Conservation (phyloP, 208 protist genomes). For the Trypanosoma mega region DNA sequence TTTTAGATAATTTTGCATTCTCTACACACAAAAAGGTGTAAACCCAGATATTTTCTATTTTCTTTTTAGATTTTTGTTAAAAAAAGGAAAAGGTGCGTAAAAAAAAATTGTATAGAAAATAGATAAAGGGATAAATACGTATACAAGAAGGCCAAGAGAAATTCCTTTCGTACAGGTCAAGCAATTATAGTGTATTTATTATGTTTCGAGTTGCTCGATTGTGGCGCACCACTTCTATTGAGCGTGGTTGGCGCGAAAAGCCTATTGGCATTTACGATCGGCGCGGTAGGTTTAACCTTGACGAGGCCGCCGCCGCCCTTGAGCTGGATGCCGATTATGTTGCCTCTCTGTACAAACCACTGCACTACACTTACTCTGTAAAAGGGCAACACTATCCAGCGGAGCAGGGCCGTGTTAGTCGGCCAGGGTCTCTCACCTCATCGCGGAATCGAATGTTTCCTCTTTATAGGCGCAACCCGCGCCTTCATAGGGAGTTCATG, state of each 20-base stretch:
- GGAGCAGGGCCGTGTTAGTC: constrained; percentile 71
- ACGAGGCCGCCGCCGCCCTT: constrained; percentile 76
- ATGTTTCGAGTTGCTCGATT: constrained; percentile 1
- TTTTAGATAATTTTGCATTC: too few relatives aligned
- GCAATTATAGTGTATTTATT: neutral
- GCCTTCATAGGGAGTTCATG: constrained; percentile 56
- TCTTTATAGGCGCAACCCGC: constrained; percentile 61
- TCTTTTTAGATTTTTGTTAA: too few relatives aligned
- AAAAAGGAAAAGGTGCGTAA: too few relatives aligned
- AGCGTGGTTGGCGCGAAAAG: constrained; percentile 54
- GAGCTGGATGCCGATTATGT: constrained; percentile 76
- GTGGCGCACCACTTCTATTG: constrained; percentile 27
- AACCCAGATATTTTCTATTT: too few relatives aligned
- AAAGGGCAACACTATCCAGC: constrained; percentile 81
- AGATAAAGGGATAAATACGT: too few relatives aligned
- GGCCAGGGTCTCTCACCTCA: constrained; percentile 57
- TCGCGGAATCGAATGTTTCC: constrained; percentile 77
- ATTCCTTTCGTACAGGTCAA: constrained; percentile 10
- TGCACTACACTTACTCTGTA: constrained; percentile 79
- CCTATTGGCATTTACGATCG: constrained; percentile 54
- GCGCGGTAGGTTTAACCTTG: constrained; percentile 80
- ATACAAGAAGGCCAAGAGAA: neutral
- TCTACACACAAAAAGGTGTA: too few relatives aligned
- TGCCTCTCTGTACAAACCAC: constrained; percentile 74
- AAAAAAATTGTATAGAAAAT: too few relatives aligned